Conservation (phyloP, 2,329 filamentous ascomycete species). For the Blastomyces silverae region DNA sequence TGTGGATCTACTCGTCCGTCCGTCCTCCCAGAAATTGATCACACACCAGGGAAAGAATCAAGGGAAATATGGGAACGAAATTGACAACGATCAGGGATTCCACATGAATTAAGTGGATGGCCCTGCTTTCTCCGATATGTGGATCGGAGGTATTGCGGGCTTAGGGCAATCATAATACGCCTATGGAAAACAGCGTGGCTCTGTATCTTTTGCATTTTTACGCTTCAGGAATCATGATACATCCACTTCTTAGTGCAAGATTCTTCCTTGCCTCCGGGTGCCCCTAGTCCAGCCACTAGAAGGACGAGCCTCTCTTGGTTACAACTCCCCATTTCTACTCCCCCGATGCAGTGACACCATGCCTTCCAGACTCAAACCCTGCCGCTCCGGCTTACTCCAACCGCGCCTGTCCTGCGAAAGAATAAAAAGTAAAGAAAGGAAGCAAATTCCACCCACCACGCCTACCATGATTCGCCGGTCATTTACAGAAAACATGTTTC, state of each 20-base stretch:
- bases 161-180: background rate
- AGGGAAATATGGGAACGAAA: background rate
- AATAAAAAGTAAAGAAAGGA: background rate
- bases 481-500: conserved; percentile 2
- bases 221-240: background rate
- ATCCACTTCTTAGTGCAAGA: background rate
- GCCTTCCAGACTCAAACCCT: background rate
- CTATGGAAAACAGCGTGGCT: background rate
- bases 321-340: background rate
- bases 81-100: background rate
- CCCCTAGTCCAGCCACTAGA: background rate
- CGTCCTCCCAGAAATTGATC: background rate
- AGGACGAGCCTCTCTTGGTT: conserved; percentile 1
- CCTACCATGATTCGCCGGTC: background rate
- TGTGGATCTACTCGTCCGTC: conserved; percentile 5
- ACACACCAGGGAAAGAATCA: background rate
- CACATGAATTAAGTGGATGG: background rate
- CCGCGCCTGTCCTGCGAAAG: background rate
- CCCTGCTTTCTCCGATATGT: background rate
- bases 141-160: background rate
- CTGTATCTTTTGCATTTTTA: background rate
- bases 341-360: background rate
- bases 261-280: conserved; percentile 1
- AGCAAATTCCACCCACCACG: background rate
- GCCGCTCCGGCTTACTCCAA: background rate